Evolutionary conservation across 2,329 filamentous ascomycete species (phyloP), one percentile per base, ranked within the genome.

Genomic region (Fusarium mundagurra): DNA sequence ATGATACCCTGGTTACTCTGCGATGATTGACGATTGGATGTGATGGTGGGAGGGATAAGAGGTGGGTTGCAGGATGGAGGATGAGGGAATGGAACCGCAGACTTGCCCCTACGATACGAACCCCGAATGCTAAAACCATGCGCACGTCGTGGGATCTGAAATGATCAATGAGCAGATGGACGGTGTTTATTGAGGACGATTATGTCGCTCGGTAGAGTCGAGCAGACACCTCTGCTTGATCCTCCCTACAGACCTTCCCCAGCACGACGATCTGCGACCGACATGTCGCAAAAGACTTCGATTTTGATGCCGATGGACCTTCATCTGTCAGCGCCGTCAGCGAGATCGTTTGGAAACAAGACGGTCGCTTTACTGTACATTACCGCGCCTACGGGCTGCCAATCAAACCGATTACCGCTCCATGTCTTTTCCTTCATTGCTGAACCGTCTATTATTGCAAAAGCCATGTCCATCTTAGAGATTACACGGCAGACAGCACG

Each of bases 401-500:
- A 51, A 34, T 24, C 10, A 18, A 20, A 51, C 16, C 5, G 7
- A 12, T 14, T 34, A 8, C 12, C 48, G 3, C 22, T 51, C 22
- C 38, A 33, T 57, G 12, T 33, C 13, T 43, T 33, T 44, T 14
- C 27, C 7, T 7, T 33, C 38, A 24, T 41, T 33, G 20, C 24
- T 18, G 36, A 50, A 27, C 8, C n/a, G 33, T 31, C 33, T 59
- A 31, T 31, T 18, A 17, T 31, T 41, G 36, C 8, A 27, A 54
- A 29, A 6, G 20, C 82, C 77, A 7, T 34, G 22, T 14, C 31
- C 31, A 14, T n/a, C 83, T 84, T 50, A 89, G 86, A 82, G 86
- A 82, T 24, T 80, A 76, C 50, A 90, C 80, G n/a, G 88, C 86
- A 50, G 81, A 81, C 27, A 85, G 78, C 79, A 90, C 82, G 10